Percentiles rank a stretch among this genome's conserved stretches.
Conservation (phyloP, 441 rosid species). For the Viola pubescens region DNA sequence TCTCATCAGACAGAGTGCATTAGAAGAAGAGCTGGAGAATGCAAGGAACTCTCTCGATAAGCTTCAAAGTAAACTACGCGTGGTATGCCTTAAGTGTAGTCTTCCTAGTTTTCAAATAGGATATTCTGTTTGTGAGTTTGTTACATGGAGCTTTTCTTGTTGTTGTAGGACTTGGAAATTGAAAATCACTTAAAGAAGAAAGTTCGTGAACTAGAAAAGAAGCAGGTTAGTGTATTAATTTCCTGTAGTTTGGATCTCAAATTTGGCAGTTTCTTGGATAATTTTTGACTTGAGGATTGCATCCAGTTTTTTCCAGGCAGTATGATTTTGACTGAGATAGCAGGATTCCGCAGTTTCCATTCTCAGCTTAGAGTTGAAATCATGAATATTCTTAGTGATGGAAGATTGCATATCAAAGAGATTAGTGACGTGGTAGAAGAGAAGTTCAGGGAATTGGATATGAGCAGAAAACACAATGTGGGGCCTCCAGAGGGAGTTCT, state of each 20-base stretch:
- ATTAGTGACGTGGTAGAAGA: slow-evolving; percentile 39
- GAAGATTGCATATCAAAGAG: slow-evolving; percentile 41
- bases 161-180: slow-evolving; percentile 75
- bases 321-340: slow-evolving; percentile 41
- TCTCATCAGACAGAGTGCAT: slow-evolving; percentile 90
- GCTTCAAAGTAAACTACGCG: slow-evolving; percentile 64
- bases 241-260: background rate
- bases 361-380: slow-evolving; percentile 52
- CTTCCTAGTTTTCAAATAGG: background rate
- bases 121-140: background rate
- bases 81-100: slow-evolving; percentile 39
- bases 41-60: slow-evolving; percentile 50
- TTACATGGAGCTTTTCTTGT: slow-evolving; percentile 16
- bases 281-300: slow-evolving; percentile 17
- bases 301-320: slow-evolving; percentile 53
- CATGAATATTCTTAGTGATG: slow-evolving; percentile 56
- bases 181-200: slow-evolving; percentile 88
- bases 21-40: slow-evolving; percentile 73
- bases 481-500: slow-evolving; percentile 25
- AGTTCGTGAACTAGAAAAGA: slow-evolving; percentile 67
- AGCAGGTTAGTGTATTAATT: slow-evolving; percentile 46
- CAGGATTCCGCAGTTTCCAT: slow-evolving; percentile 46
- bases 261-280: background rate
- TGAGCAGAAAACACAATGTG: slow-evolving; percentile 26
- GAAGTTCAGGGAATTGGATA: slow-evolving; percentile 30